Percentiles rank a stretch among this genome's conserved stretches.
Conservation (phyloP, 2,329 filamentous ascomycete species). For the Talaromyces pinophilus region DNA sequence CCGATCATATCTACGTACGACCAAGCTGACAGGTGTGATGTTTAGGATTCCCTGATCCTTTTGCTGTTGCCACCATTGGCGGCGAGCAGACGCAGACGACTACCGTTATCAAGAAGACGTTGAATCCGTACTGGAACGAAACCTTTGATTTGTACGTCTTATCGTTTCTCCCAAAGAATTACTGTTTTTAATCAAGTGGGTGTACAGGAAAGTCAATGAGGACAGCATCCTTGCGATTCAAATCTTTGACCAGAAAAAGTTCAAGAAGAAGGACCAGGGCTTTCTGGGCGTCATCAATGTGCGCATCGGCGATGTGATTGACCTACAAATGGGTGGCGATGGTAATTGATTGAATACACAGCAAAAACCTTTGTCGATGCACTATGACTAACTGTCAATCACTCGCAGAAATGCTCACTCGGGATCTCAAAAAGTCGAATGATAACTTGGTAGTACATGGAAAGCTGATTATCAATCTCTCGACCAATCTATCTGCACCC, state of each 20-base stretch:
- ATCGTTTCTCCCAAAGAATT: neutral
- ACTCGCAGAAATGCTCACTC: conserved; percentile 83
- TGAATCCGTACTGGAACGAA: conserved; percentile 99
- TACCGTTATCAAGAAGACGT: conserved; percentile 90
- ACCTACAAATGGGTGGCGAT: conserved; percentile 84
- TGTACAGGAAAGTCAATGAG: conserved; percentile 77
- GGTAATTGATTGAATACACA: conserved; percentile 58
- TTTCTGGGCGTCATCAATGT: conserved; percentile 98
- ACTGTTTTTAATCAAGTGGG: neutral
- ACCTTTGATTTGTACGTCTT: conserved; percentile 87
- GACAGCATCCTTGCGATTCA: conserved; percentile 97
- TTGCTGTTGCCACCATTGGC: conserved; percentile 94
- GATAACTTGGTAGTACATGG: conserved; percentile 98
- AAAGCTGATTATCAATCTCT: conserved; percentile 94
- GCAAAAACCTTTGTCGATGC: conserved; percentile 23
- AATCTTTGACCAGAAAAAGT: conserved; percentile 99
- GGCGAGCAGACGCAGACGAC: conserved; percentile 99
- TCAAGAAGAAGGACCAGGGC: conserved; percentile 99
- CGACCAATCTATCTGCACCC: conserved; percentile 79
- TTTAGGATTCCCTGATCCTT: conserved; percentile 92
- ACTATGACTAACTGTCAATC: conserved; percentile 31
- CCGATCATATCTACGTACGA: neutral
- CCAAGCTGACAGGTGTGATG: neutral
- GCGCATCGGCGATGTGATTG: conserved; percentile 89
- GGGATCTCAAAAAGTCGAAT: conserved; percentile 95